phyloP scores from a whole-genome alignment of 1,284 basidiomycete species.

The Abortiporus biennis region DNA sequence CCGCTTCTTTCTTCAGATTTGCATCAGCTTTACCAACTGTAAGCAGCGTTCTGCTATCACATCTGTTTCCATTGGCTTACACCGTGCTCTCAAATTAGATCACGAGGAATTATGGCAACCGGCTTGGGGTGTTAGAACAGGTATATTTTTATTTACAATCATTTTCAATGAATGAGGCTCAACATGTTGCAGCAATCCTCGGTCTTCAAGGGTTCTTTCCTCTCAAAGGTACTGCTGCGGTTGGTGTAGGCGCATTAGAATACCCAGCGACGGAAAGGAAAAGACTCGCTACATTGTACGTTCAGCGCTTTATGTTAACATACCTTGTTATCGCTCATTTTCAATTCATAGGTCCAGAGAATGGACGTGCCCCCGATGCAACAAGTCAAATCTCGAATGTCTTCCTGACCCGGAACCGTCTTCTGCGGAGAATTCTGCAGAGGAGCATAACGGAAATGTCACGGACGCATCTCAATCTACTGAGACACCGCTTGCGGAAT shows the following conservation, averaged over 20 bases:
- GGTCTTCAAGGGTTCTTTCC: slow-evolving; percentile 91
- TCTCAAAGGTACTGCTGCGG: slow-evolving; percentile 83
- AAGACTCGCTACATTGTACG: slow-evolving; percentile 75
- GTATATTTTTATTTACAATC: slow-evolving; percentile 29
- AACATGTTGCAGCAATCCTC: slow-evolving; percentile 55
- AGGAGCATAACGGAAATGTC: slow-evolving; percentile 2
- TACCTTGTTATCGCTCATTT: neutral
- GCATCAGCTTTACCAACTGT: slow-evolving; percentile 91
- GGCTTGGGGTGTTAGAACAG: slow-evolving; percentile 95
- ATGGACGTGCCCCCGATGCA: slow-evolving; percentile 79
- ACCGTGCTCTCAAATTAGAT: slow-evolving; percentile 34
- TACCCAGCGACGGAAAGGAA: slow-evolving; percentile 74
- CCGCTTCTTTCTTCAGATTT: slow-evolving; percentile 55
- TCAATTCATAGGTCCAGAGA: slow-evolving; percentile 57
- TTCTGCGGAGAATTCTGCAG: neutral
- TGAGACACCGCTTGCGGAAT: no score
- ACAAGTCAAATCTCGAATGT: slow-evolving; percentile 58
- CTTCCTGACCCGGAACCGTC: slow-evolving; percentile 56
- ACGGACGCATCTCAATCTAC: no score
- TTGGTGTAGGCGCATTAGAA: slow-evolving; percentile 86
- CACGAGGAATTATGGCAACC: slow-evolving; percentile 94
- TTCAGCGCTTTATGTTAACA: slow-evolving; percentile 9
- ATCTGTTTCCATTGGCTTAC: neutral
- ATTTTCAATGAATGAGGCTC: neutral
- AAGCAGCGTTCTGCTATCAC: slow-evolving; percentile 19